These are phyloP conservation scores for Tardiomyces blankii DNA, from an alignment of 1,139 yeast species.

Conservation along the genomic window DNA sequence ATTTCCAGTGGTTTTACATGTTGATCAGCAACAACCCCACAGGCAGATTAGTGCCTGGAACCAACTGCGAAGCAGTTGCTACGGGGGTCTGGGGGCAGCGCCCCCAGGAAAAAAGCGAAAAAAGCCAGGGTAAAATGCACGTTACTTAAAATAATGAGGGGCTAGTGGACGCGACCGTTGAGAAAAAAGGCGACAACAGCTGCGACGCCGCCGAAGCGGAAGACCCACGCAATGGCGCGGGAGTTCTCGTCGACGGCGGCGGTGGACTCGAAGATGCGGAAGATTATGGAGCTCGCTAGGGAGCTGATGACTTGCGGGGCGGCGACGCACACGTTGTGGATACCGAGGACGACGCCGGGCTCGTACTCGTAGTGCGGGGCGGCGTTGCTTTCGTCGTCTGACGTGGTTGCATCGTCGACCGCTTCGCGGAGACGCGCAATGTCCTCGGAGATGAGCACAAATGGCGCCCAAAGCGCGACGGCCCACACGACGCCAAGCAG, in stretches of 20 bases:
- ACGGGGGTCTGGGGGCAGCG: too few species aligned
- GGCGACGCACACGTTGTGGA: constrained; percentile 39
- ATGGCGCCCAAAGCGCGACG: constrained; percentile 41
- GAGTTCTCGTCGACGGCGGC: constrained; percentile 10
- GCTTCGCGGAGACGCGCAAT: constrained; percentile 23
- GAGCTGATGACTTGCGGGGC: constrained; percentile 39
- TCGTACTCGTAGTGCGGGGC: constrained; percentile 29
- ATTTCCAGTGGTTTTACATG: too few species aligned
- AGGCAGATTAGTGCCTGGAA: too few species aligned
- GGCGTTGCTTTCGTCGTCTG: not conserved
- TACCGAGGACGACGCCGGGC: constrained; percentile 37
- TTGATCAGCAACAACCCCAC: too few species aligned
- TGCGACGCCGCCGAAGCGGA: constrained; percentile 36
- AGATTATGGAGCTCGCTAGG: constrained; percentile 30
- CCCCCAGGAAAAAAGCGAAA: too few species aligned
- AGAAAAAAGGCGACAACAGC: constrained; percentile 31
- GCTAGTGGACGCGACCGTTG: constrained; percentile 24
- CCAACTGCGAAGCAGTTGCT: too few species aligned
- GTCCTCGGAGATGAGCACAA: constrained; percentile 38
- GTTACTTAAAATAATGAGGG: too few species aligned
- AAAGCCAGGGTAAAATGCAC: too few species aligned
- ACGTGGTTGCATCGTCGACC: not conserved
- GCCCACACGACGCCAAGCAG: constrained; percentile 42
- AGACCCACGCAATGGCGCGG: constrained; percentile 37
- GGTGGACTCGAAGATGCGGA: constrained; percentile 11